Evolutionary conservation across 2,329 filamentous ascomycete species (phyloP), one percentile per base, ranked within the genome.

Genomic region (Beauveria sp.): DNA sequence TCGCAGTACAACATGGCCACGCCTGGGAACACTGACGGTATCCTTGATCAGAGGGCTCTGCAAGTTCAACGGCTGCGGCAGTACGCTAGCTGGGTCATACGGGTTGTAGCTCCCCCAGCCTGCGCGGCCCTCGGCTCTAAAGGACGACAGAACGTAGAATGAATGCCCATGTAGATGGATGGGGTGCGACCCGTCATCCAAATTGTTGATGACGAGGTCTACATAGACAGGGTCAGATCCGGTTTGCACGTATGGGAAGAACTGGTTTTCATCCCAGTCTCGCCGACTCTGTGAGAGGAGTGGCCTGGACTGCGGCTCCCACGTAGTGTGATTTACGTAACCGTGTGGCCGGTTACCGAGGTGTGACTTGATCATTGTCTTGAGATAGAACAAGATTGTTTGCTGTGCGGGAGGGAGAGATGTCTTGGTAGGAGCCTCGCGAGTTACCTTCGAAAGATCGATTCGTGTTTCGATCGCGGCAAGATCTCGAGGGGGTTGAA

Each of bases 111-210:
- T 69, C 6, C 68, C 69, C 61, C 67, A 67, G 22, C 69, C 65
- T 20, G 31, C 57, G 3, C 65, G 64, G 10, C 65, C 64, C 3
- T 66, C 63, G n/a, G 66, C 64, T 12, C 64, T 46, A 22, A 62
- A 66, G 0, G 67, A 66, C 1, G 67, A 65, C 26, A 73, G 55
- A 8, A 80, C 73, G 63, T 81, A 79, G 69, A 85, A 83, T 55
- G 75, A 74, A 67, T 84, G 77, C 0, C 82, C 82, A 69, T 87
- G 86, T 0, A 88, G 71, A 70, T 88, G 84, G 26, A 73, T 67
- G 0, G 70, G 71, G 26, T 73, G 71, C 16, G 67, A 64, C 1
- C 71, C 70, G 51, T 73, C 71, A 42, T 74, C 72, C 8, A 72
- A 65, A 40, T 72, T 74, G 64, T 72, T 73, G 20, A 73, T 69